phyloP scores from a whole-genome alignment of 495 filamentous ascomycete species.

The Penicillium dipodomyicola region DNA sequence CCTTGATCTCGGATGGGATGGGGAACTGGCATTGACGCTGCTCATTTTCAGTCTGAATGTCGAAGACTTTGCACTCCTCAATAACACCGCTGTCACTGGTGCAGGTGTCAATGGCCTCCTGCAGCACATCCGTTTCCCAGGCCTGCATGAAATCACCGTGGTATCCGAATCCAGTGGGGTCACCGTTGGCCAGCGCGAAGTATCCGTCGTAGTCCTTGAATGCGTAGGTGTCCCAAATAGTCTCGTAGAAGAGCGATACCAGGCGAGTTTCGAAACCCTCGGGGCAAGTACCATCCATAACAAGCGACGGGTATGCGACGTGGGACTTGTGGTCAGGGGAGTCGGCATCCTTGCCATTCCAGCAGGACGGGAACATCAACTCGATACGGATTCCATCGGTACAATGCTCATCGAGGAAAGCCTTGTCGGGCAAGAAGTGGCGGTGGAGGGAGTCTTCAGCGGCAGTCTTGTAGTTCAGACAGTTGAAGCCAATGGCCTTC shows the following conservation, averaged over 20 bases:
- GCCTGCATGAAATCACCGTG: conserved; percentile 85
- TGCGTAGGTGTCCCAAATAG: conserved; percentile 73
- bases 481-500: conserved; percentile 90
- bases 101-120: conserved; percentile 46
- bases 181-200: conserved; percentile 82
- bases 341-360: conserved; percentile 71
- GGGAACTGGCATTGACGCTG: conserved; percentile 44
- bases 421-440: conserved; percentile 77
- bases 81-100: conserved; percentile 53
- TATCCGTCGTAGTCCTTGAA: conserved; percentile 66
- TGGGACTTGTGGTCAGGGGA: conserved; percentile 64
- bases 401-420: conserved; percentile 73
- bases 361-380: conserved; percentile 89
- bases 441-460: conserved; percentile 73
- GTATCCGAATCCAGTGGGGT: conserved; percentile 76
- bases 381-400: conserved; percentile 74
- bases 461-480: conserved; percentile 64
- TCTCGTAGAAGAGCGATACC: conserved; percentile 80
- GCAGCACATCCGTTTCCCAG: conserved; percentile 60
- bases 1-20: conserved; percentile 40
- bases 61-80: conserved; percentile 58
- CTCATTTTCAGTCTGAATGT: conserved; percentile 46
- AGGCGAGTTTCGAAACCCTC: conserved; percentile 65
- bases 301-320: conserved; percentile 71
- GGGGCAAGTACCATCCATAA: conserved; percentile 77